A percentile compares a stretch with the other conserved stretches of the same genome.
These are phyloP conservation scores for Mucor circinelloides DNA, from an alignment of 371 early-diverging fungal species.

Conservation along the genomic window DNA sequence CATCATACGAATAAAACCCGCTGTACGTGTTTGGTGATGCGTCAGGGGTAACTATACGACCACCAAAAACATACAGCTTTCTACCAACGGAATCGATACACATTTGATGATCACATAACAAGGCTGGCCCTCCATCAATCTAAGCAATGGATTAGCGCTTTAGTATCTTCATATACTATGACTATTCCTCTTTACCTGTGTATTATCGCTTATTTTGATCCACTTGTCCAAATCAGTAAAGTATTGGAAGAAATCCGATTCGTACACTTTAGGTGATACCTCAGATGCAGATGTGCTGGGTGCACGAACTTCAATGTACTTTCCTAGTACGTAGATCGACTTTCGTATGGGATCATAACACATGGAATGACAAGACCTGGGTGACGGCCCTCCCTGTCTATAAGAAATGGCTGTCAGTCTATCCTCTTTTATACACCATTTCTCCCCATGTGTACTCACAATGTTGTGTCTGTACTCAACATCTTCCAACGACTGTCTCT, in stretches of 20 bases:
- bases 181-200: slow-evolving; percentile 48
- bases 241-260: slow-evolving; percentile 89
- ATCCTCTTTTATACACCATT: background rate
- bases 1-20: slow-evolving; percentile 84
- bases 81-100: slow-evolving; percentile 73
- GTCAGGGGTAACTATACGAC: slow-evolving; percentile 68
- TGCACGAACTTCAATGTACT: slow-evolving; percentile 71
- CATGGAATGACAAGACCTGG: slow-evolving; percentile 94
- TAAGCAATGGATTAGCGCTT: background rate
- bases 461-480: slow-evolving; percentile 73
- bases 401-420: background rate
- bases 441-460: slow-evolving; percentile 38
- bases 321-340: slow-evolving; percentile 83
- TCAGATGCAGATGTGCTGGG: slow-evolving; percentile 47
- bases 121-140: slow-evolving; percentile 80
- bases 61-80: slow-evolving; percentile 90
- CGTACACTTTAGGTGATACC: slow-evolving; percentile 39
- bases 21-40: slow-evolving; percentile 71
- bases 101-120: slow-evolving; percentile 97
- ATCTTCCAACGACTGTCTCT: slow-evolving; percentile 72
- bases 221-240: slow-evolving; percentile 71
- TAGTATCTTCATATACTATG: background rate
- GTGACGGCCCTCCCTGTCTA: slow-evolving; percentile 85
- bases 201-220: slow-evolving; percentile 76
- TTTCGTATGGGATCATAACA: slow-evolving; percentile 78